phyloP scores from a whole-genome alignment of 2,329 filamentous ascomycete genomes.

The Lasiodiplodia sp. region DNA sequence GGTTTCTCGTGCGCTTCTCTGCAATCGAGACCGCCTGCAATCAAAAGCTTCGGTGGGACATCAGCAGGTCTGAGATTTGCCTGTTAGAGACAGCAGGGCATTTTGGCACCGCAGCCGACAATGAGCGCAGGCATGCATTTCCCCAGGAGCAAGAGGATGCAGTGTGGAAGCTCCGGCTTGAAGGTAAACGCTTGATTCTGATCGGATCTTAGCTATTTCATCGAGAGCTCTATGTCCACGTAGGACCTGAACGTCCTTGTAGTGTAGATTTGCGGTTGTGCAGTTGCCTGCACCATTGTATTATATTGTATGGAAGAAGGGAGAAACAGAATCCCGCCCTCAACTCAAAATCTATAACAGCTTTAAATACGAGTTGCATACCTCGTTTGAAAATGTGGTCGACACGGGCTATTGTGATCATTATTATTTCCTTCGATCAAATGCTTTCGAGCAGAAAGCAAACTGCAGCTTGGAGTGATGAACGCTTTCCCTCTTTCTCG shows the following conservation, averaged over 20 bases:
- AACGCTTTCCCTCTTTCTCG: too few species aligned
- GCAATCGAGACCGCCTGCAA: not conserved
- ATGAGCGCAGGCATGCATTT: not conserved
- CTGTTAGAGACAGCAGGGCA: not conserved
- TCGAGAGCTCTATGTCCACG: not conserved
- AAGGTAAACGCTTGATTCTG: not conserved
- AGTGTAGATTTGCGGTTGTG: not conserved
- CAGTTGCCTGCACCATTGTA: not conserved
- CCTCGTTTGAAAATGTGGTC: not conserved
- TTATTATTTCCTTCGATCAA: too few species aligned
- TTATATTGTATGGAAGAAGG: not conserved
- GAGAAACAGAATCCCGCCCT: not conserved
- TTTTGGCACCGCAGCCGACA: not conserved
- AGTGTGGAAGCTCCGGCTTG: not conserved
- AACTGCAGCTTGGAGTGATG: too few species aligned
- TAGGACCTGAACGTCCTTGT: not conserved
- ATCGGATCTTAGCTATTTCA: not conserved
- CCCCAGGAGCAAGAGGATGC: not conserved
- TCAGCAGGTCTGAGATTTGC: not conserved
- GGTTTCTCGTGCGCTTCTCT: not conserved
- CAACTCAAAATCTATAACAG: not conserved
- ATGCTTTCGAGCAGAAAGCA: too few species aligned
- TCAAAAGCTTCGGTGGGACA: not conserved
- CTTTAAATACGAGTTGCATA: not conserved
- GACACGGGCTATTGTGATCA: not conserved